A percentile compares a stretch with the other conserved stretches of the same genome.
Evolutionary conservation across 805 yeast genomes (phyloP).

Genomic region (Saturnispora quitensis): DNA sequence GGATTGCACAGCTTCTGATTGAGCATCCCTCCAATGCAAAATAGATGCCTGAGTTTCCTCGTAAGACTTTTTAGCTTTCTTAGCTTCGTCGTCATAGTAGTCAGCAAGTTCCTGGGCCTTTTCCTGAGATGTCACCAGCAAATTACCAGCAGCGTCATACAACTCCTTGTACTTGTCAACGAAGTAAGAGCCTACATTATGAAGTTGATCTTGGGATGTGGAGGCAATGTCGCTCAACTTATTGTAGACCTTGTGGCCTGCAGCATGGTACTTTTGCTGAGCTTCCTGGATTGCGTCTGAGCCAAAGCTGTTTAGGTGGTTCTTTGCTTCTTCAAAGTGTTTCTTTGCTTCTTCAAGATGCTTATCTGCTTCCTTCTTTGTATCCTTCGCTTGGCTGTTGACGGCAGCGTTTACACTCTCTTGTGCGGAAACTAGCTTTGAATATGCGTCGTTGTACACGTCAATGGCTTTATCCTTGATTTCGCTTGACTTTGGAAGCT

Average conservation of each 20-base stretch:
- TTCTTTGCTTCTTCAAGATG: constrained; percentile 28
- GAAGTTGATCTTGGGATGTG: constrained; percentile 1
- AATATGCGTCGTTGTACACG: constrained; percentile 21
- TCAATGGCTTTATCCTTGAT: constrained; percentile 10
- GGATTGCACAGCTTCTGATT: constrained; percentile 22
- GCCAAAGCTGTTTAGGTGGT: constrained; percentile 6
- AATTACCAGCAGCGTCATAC: constrained; percentile 8
- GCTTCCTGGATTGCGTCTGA: constrained; percentile 1
- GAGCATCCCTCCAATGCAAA: constrained; percentile 24
- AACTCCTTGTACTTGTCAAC: constrained; percentile 8
- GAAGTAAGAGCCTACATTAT: neutral
- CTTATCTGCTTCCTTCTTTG: neutral
- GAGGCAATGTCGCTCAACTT: constrained; percentile 3
- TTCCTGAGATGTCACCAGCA: constrained; percentile 15
- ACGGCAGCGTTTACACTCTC: constrained; percentile 24
- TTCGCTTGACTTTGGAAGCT: constrained; percentile 7
- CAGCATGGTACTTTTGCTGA: constrained; percentile 1
- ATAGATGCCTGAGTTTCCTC: constrained; percentile 23
- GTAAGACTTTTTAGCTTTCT: constrained; percentile 20
- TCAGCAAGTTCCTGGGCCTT: neutral
- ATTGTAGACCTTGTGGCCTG: constrained; percentile 7
- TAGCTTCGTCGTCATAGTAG: neutral
- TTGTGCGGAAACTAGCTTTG: constrained; percentile 25
- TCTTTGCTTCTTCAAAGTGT: constrained; percentile 12
- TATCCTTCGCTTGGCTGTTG: neutral